phyloP scores from a whole-genome alignment of 208 protist species.

The Phytomonas sp. region DNA sequence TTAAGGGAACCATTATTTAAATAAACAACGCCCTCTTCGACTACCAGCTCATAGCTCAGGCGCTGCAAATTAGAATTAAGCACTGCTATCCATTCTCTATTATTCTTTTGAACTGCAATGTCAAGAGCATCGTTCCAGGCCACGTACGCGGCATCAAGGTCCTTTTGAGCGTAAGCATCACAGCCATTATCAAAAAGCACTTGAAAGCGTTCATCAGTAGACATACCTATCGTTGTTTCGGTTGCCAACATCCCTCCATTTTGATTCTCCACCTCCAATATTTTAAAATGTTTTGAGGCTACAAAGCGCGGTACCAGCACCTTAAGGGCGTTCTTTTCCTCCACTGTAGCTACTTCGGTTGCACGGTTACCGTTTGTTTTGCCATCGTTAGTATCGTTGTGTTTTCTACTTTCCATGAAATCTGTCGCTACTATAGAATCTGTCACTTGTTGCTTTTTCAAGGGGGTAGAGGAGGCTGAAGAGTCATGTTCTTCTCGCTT shows the following conservation, averaged over 20 bases:
- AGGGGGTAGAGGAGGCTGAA: background rate
- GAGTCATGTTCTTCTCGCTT: background rate
- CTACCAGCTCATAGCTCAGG: conserved; percentile 85
- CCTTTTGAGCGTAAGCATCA: conserved; percentile 50
- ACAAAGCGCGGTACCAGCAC: background rate
- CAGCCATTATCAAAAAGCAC: conserved; percentile 81
- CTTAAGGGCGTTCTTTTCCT: background rate
- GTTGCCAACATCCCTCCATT: background rate
- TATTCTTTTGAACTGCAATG: conserved; percentile 67
- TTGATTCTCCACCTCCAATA: background rate
- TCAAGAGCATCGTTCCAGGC: conserved; percentile 84
- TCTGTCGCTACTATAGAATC: background rate
- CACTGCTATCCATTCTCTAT: conserved; percentile 88
- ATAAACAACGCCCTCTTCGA: conserved; percentile 61
- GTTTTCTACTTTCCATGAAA: background rate
- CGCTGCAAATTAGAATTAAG: conserved; percentile 84
- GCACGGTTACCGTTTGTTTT: background rate
- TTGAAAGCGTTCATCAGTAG: conserved; percentile 60
- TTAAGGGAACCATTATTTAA: conserved; percentile 63
- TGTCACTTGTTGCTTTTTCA: background rate
- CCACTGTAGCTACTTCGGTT: background rate
- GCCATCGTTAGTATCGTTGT: background rate
- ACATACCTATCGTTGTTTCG: conserved; percentile 11
- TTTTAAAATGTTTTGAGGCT: background rate
- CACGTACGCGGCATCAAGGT: conserved; percentile 83